Percentiles rank a stretch among this genome's conserved stretches.
These are phyloP conservation scores for Lactuca sativa DNA, from an alignment of 129 eudicot genomes.

Conservation along the genomic window DNA sequence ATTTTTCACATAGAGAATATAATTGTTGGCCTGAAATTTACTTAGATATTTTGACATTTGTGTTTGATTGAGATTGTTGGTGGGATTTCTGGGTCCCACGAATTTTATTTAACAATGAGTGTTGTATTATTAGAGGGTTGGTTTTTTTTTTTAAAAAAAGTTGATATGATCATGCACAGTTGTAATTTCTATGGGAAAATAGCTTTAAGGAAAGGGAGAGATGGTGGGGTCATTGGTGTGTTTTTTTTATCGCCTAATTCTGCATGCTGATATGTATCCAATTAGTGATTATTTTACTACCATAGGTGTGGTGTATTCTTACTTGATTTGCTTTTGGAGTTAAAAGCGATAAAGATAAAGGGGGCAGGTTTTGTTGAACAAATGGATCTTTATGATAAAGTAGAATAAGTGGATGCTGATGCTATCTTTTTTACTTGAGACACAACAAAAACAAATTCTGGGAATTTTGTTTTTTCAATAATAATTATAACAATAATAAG, in stretches of 20 bases:
- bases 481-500: background rate
- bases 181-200: slow-evolving; percentile 13
- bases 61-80: slow-evolving; percentile 13
- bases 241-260: slow-evolving; percentile 10
- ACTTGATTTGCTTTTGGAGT: slow-evolving; percentile 19
- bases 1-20: slow-evolving; percentile 28
- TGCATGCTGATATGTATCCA: slow-evolving; percentile 7
- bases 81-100: slow-evolving; percentile 22
- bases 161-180: slow-evolving; percentile 12
- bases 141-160: background rate
- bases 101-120: slow-evolving; percentile 20
- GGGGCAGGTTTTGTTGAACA: slow-evolving; percentile 38
- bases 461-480: slow-evolving; percentile 8
- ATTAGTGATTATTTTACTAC: slow-evolving; percentile 14
- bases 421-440: slow-evolving; percentile 26
- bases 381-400: slow-evolving; percentile 38
- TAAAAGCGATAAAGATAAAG: slow-evolving; percentile 36
- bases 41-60: slow-evolving; percentile 9
- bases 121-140: slow-evolving; percentile 25
- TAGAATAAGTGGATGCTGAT: slow-evolving; percentile 46
- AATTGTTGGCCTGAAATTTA: slow-evolving; percentile 4
- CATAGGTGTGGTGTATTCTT: slow-evolving; percentile 11
- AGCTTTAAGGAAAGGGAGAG: slow-evolving; percentile 22
- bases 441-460: slow-evolving; percentile 15
- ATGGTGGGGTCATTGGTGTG: slow-evolving; percentile 13